Conservation (phyloP, 2,329 filamentous ascomycete species). For the Trichoderma sp. region DNA sequence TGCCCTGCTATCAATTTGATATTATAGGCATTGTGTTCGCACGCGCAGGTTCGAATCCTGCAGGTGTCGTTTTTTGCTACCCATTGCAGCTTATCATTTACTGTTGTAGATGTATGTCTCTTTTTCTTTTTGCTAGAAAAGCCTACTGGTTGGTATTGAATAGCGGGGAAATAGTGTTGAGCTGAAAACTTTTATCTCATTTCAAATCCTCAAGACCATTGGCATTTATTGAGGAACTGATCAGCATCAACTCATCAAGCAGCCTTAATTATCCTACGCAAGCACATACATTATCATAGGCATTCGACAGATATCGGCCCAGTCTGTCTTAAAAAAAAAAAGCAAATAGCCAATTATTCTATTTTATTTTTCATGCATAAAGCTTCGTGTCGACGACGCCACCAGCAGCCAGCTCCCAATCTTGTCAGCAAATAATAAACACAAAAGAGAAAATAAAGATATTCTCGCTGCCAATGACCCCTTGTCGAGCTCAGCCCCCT, state of each 20-base stretch:
- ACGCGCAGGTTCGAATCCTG: conserved; percentile 30
- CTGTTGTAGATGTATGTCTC: not conserved
- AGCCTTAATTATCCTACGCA: not conserved
- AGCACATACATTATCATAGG: not conserved
- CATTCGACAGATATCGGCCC: not conserved
- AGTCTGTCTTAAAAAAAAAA: not conserved
- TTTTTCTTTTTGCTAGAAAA: not conserved
- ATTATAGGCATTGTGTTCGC: conserved; percentile 29
- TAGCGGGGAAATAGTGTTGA: not conserved
- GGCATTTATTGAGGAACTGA: too few species aligned
- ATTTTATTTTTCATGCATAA: conserved; percentile 14
- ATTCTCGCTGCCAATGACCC: conserved; percentile 7
- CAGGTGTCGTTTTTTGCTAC: conserved; percentile 20
- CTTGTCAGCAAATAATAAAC: conserved; percentile 9
- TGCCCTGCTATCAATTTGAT: conserved; percentile 25
- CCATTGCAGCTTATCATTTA: too few species aligned
- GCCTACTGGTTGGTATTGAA: not conserved
- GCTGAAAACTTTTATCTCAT: not conserved
- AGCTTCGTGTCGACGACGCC: conserved; percentile 7
- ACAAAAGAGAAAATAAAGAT: not conserved
- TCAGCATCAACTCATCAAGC: not conserved
- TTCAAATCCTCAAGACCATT: not conserved
- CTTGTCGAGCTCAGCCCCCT: conserved; percentile 18
- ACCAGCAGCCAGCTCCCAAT: not conserved
- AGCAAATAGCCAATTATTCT: conserved; percentile 2